A percentile compares a stretch with the other conserved stretches of the same genome.
Evolutionary conservation across 805 yeast species (phyloP).

Genomic region (Kregervanrija fluxuum): DNA sequence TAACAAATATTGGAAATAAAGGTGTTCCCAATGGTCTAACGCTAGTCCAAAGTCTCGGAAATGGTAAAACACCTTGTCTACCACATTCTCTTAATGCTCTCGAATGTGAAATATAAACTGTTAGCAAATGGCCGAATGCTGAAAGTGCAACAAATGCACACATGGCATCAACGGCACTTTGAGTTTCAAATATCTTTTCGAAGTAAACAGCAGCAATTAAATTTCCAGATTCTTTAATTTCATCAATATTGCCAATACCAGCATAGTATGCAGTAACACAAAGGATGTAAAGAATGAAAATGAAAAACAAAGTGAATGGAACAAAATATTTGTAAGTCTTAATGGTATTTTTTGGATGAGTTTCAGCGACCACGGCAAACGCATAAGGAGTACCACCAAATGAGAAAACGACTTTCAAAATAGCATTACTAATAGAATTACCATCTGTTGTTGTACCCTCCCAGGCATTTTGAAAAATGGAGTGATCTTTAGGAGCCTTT

Average conservation of each 20-base stretch:
- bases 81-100: conserved; percentile 75
- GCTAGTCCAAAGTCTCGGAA: conserved; percentile 61
- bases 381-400: conserved; percentile 36
- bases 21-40: conserved; percentile 72
- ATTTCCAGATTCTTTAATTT: conserved; percentile 51
- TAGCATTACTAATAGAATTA: conserved; percentile 35
- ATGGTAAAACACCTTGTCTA: conserved; percentile 75
- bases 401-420: conserved; percentile 37
- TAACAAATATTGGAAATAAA: conserved; percentile 63
- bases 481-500: conserved; percentile 17
- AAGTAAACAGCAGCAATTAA: conserved; percentile 74
- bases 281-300: conserved; percentile 64
- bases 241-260: conserved; percentile 60
- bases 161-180: conserved; percentile 56
- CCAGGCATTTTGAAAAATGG: conserved; percentile 31
- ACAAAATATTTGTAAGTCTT: conserved; percentile 66
- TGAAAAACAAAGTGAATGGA: conserved; percentile 57
- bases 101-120: conserved; percentile 78
- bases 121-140: conserved; percentile 75
- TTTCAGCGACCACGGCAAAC: conserved; percentile 29
- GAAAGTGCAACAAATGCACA: conserved; percentile 76
- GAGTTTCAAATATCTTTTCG: conserved; percentile 56
- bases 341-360: conserved; percentile 32
- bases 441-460: conserved; percentile 35
- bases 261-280: conserved; percentile 77